Evolutionary conservation across 495 filamentous ascomycete genomes (phyloP).

Genomic region (Podospora fimiseda): DNA sequence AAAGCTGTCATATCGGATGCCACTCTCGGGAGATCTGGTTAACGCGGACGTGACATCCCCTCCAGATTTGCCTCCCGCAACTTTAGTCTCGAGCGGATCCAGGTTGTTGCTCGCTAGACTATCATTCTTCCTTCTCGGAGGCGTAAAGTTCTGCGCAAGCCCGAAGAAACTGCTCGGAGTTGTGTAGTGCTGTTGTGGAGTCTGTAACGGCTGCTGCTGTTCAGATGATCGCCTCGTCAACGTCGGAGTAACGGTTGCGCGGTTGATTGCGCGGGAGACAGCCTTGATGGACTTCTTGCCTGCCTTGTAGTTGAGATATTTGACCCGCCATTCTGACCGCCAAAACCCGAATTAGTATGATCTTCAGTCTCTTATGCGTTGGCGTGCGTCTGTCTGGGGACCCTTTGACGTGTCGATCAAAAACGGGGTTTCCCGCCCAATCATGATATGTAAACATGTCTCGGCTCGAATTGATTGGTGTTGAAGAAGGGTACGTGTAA

Average conservation of each 20-base stretch:
- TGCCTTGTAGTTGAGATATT: slow-evolving; percentile 89
- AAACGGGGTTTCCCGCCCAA: background rate
- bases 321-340: slow-evolving; percentile 70
- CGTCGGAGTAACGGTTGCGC: slow-evolving; percentile 51
- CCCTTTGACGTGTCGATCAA: background rate
- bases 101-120: background rate
- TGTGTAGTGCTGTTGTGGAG: slow-evolving; percentile 15
- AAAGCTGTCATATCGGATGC: slow-evolving; percentile 67
- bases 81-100: background rate
- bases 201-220: background rate
- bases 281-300: slow-evolving; percentile 89
- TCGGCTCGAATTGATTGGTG: background rate
- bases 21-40: slow-evolving; percentile 25
- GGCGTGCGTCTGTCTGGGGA: background rate
- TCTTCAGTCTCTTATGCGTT: background rate
- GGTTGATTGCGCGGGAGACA: slow-evolving; percentile 61
- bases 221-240: slow-evolving; percentile 15
- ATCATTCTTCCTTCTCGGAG: slow-evolving; percentile 4
- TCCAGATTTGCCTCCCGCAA: background rate
- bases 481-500: background rate
- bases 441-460: background rate
- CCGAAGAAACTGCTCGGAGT: slow-evolving; percentile 17
- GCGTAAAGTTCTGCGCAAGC: slow-evolving; percentile 10
- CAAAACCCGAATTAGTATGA: background rate
- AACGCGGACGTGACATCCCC: slow-evolving; percentile 2